These are phyloP conservation scores for Monosporascus sp. DNA, from an alignment of 2,329 filamentous ascomycete species.

Conservation along the genomic window DNA sequence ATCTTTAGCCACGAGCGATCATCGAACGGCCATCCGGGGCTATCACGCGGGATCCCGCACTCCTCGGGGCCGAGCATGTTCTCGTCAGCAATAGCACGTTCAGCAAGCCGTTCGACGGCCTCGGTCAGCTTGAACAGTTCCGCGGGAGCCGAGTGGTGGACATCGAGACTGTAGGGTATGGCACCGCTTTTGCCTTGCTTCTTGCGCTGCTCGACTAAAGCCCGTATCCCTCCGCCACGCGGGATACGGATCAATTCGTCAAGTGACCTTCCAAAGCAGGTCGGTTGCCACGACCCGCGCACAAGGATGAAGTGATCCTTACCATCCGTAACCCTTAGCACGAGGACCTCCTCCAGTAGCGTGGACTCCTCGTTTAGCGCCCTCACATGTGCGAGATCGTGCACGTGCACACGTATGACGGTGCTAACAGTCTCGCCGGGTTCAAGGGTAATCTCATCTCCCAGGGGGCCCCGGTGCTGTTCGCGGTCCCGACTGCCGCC, in stretches of 20 bases:
- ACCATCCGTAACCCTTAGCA: conserved; percentile 77
- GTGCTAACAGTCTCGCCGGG: conserved; percentile 79
- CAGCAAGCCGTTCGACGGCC: conserved; percentile 57
- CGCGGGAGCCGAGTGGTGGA: conserved; percentile 76
- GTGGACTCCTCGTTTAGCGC: conserved; percentile 64
- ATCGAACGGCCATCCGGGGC: conserved; percentile 56
- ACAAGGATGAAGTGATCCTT: conserved; percentile 89
- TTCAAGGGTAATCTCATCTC: conserved; percentile 60
- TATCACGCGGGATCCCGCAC: conserved; percentile 44
- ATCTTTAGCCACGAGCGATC: conserved; percentile 20
- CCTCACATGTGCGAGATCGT: conserved; percentile 58
- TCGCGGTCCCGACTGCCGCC: conserved; percentile 7
- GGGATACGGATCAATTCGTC: conserved; percentile 84
- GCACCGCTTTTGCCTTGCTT: conserved; percentile 33
- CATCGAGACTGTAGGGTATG: conserved; percentile 52
- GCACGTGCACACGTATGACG: conserved; percentile 63
- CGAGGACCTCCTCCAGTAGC: conserved; percentile 77
- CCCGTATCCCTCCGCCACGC: conserved; percentile 63
- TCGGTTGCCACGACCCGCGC: conserved; percentile 72
- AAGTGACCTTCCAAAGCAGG: conserved; percentile 79
- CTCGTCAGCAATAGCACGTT: conserved; percentile 55
- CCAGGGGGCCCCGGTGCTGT: conserved; percentile 26
- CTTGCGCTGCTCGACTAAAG: conserved; percentile 32
- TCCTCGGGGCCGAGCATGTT: conserved; percentile 53
- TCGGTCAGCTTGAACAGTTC: conserved; percentile 90